Conservation (phyloP, 2,329 filamentous ascomycete genomes). For the Berkeleyomyces basicola region DNA sequence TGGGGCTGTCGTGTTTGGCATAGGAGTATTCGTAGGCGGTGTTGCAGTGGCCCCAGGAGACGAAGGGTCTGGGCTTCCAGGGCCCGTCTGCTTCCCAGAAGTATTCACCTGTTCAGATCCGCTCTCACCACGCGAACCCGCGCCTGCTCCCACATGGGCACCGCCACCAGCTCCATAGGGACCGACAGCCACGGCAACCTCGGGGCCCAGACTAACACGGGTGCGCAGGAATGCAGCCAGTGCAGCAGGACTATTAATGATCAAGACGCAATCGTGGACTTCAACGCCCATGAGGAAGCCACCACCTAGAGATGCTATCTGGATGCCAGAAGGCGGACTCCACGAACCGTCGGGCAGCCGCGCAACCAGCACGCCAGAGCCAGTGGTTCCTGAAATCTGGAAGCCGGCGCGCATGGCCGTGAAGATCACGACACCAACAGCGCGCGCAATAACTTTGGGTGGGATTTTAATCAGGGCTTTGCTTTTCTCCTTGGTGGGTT, state of each 20-base stretch:
- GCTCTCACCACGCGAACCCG: conserved; percentile 2
- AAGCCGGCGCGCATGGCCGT: conserved; percentile 52
- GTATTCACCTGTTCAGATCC: conserved; percentile 8
- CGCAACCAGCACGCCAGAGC: conserved; percentile 47
- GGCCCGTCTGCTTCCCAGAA: background rate
- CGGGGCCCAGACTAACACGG: conserved; percentile 60
- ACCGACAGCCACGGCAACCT: conserved; percentile 58
- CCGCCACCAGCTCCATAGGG: conserved; percentile 55
- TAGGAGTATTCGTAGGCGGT: background rate
- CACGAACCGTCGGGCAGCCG: conserved; percentile 49
- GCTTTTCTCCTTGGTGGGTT: conserved; percentile 26
- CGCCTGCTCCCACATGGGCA: conserved; percentile 38
- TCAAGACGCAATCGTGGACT: conserved; percentile 77
- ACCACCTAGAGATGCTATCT: conserved; percentile 62
- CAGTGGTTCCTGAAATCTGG: conserved; percentile 48
- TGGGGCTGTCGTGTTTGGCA: conserved; percentile 13
- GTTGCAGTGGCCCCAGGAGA: background rate
- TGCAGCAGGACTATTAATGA: conserved; percentile 65
- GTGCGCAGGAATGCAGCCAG: conserved; percentile 61
- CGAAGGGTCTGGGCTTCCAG: background rate
- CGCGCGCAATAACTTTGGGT: conserved; percentile 43
- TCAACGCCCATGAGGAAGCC: conserved; percentile 71
- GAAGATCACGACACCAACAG: conserved; percentile 55
- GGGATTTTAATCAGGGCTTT: conserved; percentile 37
- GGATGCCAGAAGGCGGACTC: conserved; percentile 69